Base-by-base conservation (phyloP, 2,329 filamentous ascomycete genomes). In the Talaromyces funiculosus region DNA sequence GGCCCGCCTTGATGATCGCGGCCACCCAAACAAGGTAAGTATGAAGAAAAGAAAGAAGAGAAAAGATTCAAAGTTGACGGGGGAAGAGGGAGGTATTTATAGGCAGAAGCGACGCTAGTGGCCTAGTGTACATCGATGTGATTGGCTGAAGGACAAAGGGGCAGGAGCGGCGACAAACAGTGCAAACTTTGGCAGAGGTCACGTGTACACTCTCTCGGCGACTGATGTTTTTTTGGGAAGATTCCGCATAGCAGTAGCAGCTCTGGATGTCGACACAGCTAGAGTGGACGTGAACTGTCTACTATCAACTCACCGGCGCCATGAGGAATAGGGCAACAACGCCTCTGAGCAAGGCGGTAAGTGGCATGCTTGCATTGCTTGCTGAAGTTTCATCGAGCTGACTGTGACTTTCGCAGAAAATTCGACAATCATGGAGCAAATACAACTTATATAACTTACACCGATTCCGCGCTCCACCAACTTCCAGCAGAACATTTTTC, bases 341-440 rank as follows among this genome's bases (percentile, higher is more conserved):
- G 61, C 68, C 71, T 57, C 69, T 79, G 63, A 76, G 69, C 59
- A 73, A 72, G 66, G 70, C 74, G 57, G 75, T 77, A 74, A 58
- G 70, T 68, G 20, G 53, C 14, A 42, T 51, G 29, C 18, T 26
- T 47, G 43, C 22, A 47, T n/a, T 16, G 2, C 9, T 4, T 33
- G 5, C 1, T 8, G 7, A 33, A 1, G 4, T 2, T 43, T 6
- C 16, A 16, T 51, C n/a, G 31, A 26, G 5, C 53, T 22, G 37
- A 43, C 26, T 53, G 24, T n/a, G 6, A 8, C 12, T 61, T 58
- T 16, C 8, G 7, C 73, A 97, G 92, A 95, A 91, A 89, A 75
- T 96, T 75, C 89, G 93, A 70, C 90, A 94, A 81, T 91, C 92
- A 81, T 97, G 93, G 94, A 96, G 91, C 82, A 96, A 96, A 80